Evolutionary conservation across 73 alveolate species (phyloP).

Genomic region (Vitrella brassicaformis): DNA sequence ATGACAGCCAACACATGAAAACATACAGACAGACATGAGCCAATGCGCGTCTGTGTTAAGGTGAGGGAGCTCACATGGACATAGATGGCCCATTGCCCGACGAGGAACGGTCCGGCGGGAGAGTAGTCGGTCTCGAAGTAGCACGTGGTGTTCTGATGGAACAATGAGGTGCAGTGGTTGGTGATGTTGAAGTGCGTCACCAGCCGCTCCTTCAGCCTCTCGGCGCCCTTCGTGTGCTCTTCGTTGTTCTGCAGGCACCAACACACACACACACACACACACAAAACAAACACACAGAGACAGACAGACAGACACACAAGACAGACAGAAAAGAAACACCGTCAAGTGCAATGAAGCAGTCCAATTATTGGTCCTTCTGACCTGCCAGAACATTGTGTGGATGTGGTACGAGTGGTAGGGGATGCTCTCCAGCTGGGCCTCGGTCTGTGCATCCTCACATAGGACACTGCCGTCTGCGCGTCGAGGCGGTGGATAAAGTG

Average conservation of each 20-base stretch:
- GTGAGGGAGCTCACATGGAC: slow-evolving; percentile 6
- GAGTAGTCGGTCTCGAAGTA: slow-evolving; percentile 11
- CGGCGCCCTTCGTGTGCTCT: slow-evolving; percentile 24
- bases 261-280: no score
- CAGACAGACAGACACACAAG: no score
- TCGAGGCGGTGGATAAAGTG: no score
- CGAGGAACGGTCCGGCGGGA: slow-evolving; percentile 48
- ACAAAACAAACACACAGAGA: no score
- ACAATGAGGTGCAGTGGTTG: slow-evolving; percentile 25
- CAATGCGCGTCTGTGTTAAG: not conserved
- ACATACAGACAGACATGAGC: not conserved
- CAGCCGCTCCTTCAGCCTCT: slow-evolving; percentile 13
- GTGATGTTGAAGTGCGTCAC: slow-evolving; percentile 5
- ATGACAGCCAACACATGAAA: not conserved
- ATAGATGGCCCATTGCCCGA: slow-evolving; percentile 40
- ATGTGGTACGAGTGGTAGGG: slow-evolving; percentile 32
- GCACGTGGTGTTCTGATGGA: slow-evolving; percentile 36
- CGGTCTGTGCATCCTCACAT: no score
- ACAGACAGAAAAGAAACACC: no score
- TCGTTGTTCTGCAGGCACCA: no score
- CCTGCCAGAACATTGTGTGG: slow-evolving; percentile 43
- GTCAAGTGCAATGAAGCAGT: no score
- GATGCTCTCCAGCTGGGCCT: not conserved
- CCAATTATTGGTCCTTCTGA: no score
- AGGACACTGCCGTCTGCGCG: no score